These are phyloP conservation scores for Colletotrichum lupini DNA, from an alignment of 2,329 filamentous ascomycete species.

Conservation along the genomic window DNA sequence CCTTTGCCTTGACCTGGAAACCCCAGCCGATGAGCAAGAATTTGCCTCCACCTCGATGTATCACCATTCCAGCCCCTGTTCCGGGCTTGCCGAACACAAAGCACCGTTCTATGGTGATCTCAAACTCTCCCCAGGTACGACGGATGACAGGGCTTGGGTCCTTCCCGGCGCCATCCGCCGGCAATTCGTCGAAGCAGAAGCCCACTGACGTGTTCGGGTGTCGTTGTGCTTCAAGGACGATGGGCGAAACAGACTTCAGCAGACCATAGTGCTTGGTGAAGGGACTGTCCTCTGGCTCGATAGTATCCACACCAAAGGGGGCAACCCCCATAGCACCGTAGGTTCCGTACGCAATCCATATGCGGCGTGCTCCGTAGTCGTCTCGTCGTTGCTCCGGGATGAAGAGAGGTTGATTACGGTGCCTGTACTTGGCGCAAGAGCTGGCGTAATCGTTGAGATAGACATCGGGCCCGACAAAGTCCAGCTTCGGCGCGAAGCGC, in stretches of 20 bases:
- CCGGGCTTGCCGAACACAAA: conserved; percentile 53
- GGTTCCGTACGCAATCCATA: conserved; percentile 54
- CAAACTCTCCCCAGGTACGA: conserved; percentile 43
- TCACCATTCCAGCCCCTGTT: conserved; percentile 49
- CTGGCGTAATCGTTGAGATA: conserved; percentile 59
- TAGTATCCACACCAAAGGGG: conserved; percentile 51
- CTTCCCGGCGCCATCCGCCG: conserved; percentile 14
- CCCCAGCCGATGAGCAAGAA: not conserved
- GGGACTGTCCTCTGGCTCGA: not conserved
- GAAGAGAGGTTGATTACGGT: conserved; percentile 55
- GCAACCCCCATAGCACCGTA: conserved; percentile 49
- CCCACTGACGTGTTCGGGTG: not conserved
- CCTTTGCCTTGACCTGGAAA: not conserved
- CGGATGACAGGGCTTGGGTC: conserved; percentile 35
- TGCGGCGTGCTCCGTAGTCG: conserved; percentile 52
- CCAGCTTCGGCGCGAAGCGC: conserved; percentile 51
- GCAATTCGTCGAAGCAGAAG: conserved; percentile 49
- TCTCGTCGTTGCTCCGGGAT: conserved; percentile 63
- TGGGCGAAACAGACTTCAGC: not conserved
- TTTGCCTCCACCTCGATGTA: conserved; percentile 45
- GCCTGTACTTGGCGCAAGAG: conserved; percentile 54
- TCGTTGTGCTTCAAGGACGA: not conserved
- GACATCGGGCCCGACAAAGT: conserved; percentile 59
- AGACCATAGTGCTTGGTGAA: not conserved
- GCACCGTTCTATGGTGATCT: conserved; percentile 47